Conservation (phyloP, 768 basidiomycete genomes). For the Psilocybe sp. region DNA sequence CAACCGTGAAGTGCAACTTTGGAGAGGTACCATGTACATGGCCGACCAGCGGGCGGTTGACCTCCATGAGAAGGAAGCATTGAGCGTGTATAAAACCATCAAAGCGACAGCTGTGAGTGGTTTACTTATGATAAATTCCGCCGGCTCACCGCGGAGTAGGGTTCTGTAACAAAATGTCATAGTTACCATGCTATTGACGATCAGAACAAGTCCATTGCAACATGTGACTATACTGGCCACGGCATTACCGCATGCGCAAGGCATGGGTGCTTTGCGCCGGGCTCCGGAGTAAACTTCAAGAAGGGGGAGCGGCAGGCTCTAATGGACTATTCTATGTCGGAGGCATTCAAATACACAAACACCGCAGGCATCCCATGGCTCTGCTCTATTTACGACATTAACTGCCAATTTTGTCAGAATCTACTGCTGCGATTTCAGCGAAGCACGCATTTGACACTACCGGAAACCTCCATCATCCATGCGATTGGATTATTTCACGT, state of each 20-base stretch:
- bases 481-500: constrained; percentile 28
- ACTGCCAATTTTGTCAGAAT: constrained; percentile 10
- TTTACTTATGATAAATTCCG: too few relatives aligned
- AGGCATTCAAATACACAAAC: constrained; percentile 6
- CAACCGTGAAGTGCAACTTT: constrained; percentile 20
- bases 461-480: neutral
- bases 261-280: constrained; percentile 16
- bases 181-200: neutral
- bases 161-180: neutral
- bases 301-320: constrained; percentile 19
- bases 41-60: neutral
- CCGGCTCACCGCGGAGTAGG: too few relatives aligned
- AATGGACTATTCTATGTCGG: constrained; percentile 14
- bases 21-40: constrained; percentile 24
- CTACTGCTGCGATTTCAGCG: neutral
- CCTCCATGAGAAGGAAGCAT: constrained; percentile 21
- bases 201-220: neutral
- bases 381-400: constrained; percentile 12
- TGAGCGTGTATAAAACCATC: constrained; percentile 1
- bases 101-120: too few relatives aligned
- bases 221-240: constrained; percentile 27
- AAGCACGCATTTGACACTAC: neutral
- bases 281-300: constrained; percentile 13
- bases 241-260: constrained; percentile 19
- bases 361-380: neutral